Percentiles rank a stretch among this genome's conserved stretches.
Evolutionary conservation across 768 basidiomycete species (phyloP).

Genomic region (Trametes coccinea): DNA sequence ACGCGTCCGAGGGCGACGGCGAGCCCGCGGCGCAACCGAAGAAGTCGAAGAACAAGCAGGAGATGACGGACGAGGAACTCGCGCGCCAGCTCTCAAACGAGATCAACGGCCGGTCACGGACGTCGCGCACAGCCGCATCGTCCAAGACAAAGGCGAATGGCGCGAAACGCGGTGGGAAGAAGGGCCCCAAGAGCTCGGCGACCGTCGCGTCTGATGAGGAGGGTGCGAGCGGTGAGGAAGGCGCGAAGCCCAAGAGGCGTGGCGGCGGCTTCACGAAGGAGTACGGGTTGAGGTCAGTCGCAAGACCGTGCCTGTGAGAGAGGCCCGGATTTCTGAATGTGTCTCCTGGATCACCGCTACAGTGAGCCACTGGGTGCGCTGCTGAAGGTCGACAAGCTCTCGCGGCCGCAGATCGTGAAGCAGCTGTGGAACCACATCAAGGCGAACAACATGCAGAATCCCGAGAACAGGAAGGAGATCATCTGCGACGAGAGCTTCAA

Average conservation of each 20-base stretch:
- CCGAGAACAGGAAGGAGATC: conserved; percentile 79
- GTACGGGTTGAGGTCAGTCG: conserved; percentile 64
- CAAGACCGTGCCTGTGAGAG: neutral
- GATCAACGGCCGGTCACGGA: conserved; percentile 41
- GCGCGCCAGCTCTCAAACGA: conserved; percentile 46
- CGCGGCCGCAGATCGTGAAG: conserved; percentile 90
- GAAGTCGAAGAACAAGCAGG: conserved; percentile 26
- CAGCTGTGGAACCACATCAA: conserved; percentile 90
- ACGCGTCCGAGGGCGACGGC: conserved; percentile 24
- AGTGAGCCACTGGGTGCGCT: conserved; percentile 77
- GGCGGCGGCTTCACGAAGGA: conserved; percentile 80
- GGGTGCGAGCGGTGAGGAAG: conserved; percentile 38
- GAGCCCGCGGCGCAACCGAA: conserved; percentile 27
- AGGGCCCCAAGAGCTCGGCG: conserved; percentile 38
- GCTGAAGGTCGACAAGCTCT: conserved; percentile 64
- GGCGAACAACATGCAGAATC: conserved; percentile 79
- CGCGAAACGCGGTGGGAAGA: conserved; percentile 33
- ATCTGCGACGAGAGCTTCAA: conserved; percentile 73
- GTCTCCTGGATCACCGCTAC: neutral
- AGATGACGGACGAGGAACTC: conserved; percentile 42
- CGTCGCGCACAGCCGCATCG: conserved; percentile 27
- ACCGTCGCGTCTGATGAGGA: conserved; percentile 36
- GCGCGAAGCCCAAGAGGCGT: conserved; percentile 39
- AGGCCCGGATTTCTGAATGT: conserved; percentile 1
- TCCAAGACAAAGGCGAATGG: conserved; percentile 33